phyloP scores from a whole-genome alignment of 768 basidiomycete genomes.

The Dictyophora rubrovolvata region DNA sequence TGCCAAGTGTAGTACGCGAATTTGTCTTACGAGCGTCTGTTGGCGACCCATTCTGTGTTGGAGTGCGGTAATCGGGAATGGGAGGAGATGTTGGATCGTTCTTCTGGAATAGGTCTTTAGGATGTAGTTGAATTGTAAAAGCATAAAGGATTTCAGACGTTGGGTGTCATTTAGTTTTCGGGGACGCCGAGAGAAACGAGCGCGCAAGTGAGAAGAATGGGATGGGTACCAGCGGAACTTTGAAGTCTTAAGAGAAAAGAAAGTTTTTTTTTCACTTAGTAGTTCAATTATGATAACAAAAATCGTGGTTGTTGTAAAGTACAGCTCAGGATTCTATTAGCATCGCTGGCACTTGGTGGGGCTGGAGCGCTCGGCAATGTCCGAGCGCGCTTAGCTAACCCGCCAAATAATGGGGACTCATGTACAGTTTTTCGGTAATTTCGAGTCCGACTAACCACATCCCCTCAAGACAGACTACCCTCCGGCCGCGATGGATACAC shows the following conservation, averaged over 20 bases:
- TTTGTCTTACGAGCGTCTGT: slow-evolving; percentile 43
- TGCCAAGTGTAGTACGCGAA: neutral
- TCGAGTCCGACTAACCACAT: slow-evolving; percentile 13
- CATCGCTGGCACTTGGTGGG: neutral
- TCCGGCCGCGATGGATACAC: slow-evolving; percentile 28
- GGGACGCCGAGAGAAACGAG: neutral
- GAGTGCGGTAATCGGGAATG: neutral
- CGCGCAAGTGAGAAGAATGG: no score
- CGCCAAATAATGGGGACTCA: neutral
- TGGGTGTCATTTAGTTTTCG: neutral
- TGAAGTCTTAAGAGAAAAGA: no score
- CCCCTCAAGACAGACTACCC: slow-evolving; percentile 17
- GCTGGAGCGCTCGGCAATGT: slow-evolving; percentile 19
- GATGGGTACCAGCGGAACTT: no score
- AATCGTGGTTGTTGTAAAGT: no score
- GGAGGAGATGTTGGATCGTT: neutral
- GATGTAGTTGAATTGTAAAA: neutral
- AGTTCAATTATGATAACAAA: no score
- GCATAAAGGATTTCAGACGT: neutral
- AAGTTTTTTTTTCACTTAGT: no score
- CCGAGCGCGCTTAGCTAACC: slow-evolving; percentile 19
- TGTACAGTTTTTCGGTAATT: slow-evolving; percentile 38
- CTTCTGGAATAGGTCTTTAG: neutral
- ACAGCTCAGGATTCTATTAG: no score
- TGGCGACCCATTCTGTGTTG: slow-evolving; percentile 49